Base-by-base conservation (phyloP, 345 rosid species). In the Populus ilicifolia region DNA sequence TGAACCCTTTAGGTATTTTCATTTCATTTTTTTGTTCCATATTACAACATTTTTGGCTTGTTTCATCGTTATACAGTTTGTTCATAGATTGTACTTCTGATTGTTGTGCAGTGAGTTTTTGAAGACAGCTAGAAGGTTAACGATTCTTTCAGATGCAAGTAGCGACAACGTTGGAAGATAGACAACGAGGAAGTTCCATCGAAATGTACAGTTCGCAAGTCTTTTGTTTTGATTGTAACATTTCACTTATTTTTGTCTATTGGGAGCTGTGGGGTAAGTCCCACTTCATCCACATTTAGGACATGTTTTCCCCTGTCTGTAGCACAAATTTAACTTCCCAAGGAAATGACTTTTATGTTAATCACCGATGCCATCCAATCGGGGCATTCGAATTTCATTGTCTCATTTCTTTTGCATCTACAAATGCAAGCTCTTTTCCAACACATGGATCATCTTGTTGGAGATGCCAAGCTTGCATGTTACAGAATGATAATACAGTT, bases 101-200 rank as follows among this genome's bases (percentile, higher is more conserved):
- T 67, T 80, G 56, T 35, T 17, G 9, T 73, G 75, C 94, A 96
- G 98, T 75, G 94, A 90, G 81, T 93, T 96, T 81, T 77, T 88
- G 88, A 96, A 89, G 88, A 85, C 92, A 12, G 96, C 93, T 43
- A 89, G 94, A 84, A 93, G 92, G 86, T 82, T 93, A 81, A 93
- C 89, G 5, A 90, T 92, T 80, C 88, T 87, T n/a, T 76, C 88
- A 8, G 97, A 90, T 83, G 85, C 91, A 33, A 84, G 97, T 80
- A 86, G 88, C 27, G 89, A 89, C 83, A 87, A 84, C 59, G 38
- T 86, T 80, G 93, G 83, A 78, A 77, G 81, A 30, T 89, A 89
- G 85, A 81, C 29, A 78, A 50, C 5, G 70, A 75, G 59, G 43
- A 67, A 43, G 43, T 61, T 54, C 56, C 56, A 35, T 21, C 38